Evolutionary conservation across 108 stramenopile species (phyloP), one percentile per base, ranked within the genome.

Genomic region (Cyclotella sp.): DNA sequence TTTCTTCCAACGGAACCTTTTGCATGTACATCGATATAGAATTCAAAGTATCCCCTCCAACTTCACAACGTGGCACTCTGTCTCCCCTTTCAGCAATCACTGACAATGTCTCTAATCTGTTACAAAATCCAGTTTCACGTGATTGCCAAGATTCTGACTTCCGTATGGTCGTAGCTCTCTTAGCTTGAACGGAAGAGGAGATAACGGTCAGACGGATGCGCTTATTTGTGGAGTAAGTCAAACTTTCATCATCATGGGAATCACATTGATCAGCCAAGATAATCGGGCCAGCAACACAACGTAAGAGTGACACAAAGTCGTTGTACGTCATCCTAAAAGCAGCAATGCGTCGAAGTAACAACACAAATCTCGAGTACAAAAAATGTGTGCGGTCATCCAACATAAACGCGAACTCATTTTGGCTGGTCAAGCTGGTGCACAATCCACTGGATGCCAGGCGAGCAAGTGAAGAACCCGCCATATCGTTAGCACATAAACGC

Each of bases 1-100:
- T 59, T 45, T 95, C 94, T 78, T 93, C 94, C 18, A 95, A 63
- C 21, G 81, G 82, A 0, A 87, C 79, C 55, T 91, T 86, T 60
- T 95, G 91, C 82, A 92, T 79, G 72, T 92, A 84, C 66, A 92
- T 86, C 21, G 88, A 78, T 59, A 93, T 79, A 21, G 89, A 82
- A 74, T 93, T 95, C 47, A 93, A 83, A 24, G 88, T 83, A 71
- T 91, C 92, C 11, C 94, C 94, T 21, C 94, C 94, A 57, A 95
- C 69, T 27, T 76, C 75, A 46, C 89, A 88, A 54, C 81, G 87
- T 16, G 94, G 81, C 21, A 90, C 86, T 46, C 90, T 64, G 58
- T 95, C 89, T 16, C 87, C 88, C 19, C 87, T 79, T 58, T 90
- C 89, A 15, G 91, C 91, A 64, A 94, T 89, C 15, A 88, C 82